Evolutionary conservation across 2,329 filamentous ascomycete genomes (phyloP).

Genomic region (Immersiporthe knoxdaviesiana): DNA sequence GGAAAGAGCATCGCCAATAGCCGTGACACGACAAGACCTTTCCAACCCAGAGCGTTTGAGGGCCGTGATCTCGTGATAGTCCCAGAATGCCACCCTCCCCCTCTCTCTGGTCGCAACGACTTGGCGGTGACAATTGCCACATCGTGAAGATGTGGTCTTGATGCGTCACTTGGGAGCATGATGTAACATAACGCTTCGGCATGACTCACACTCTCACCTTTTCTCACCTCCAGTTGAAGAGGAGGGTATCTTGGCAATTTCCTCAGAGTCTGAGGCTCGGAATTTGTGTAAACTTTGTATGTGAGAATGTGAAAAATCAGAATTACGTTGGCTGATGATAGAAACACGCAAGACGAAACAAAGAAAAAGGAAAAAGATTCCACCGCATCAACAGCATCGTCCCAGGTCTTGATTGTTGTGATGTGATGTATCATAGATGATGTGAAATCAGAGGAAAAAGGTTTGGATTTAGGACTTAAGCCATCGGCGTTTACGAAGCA

Average conservation of each 20-base stretch:
- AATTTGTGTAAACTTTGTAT: background rate
- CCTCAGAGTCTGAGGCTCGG: background rate
- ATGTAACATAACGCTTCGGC: no score
- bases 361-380: no score
- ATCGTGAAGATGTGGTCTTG: no score
- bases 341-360: background rate
- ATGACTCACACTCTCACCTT: background rate
- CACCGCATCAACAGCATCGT: background rate
- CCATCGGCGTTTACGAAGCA: background rate
- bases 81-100: slow-evolving; percentile 62
- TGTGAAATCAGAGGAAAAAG: background rate
- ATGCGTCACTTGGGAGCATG: no score
- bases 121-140: no score
- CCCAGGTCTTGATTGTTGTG: background rate
- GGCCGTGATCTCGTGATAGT: slow-evolving; percentile 65
- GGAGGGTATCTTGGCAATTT: no score
- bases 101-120: no score
- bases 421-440: background rate
- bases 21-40: slow-evolving; percentile 60
- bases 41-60: slow-evolving; percentile 60
- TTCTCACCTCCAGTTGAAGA: no score
- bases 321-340: background rate
- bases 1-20: slow-evolving; percentile 58
- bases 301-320: no score
- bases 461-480: background rate